Base-by-base conservation (phyloP, 208 protist genomes). In the Leishmania braziliensis region DNA sequence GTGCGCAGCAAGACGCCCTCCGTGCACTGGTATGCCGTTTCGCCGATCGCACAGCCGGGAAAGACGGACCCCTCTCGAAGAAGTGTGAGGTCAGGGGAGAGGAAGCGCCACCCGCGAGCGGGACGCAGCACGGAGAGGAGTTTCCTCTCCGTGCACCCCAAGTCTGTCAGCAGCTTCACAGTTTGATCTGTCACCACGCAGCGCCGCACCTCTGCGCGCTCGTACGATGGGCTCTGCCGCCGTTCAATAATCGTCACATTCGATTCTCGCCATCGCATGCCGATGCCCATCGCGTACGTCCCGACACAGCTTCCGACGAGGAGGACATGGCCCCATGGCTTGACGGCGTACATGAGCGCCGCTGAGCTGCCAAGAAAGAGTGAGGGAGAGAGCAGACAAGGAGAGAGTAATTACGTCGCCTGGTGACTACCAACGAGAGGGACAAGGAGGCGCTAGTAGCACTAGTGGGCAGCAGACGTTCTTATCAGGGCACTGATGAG, bases 241-340 rank as follows among this genome's bases (percentile, higher is more conserved):
- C 84, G 91, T 77, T 97, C 92, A 23, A 97, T 76, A 53, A 97
- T 84, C 16, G 81, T 90, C 29, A 94, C 91, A 70, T 88, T 92
- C 29, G 92, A 93, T 83, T 97, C 93, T 39, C 92, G 82, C 92
- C 93, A 97, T 12, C 91, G 91, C 93, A 97, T 97, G 54, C 93
- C 93, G 71, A 97, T 90, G 6, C 93, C 93, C 88, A 97, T 90
- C 16, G 92, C 86, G 82, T 95, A 95, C 23, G 86, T 88, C 36
- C 86, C 93, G 26, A 97, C 80, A 74, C 83, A 86, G 81, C 89
- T 81, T 39, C 93, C 93, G 16, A 97, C 85, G 33, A 95, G 87
- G 53, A 89, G 63, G n/a, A 92, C 91, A 70, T 95, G 84, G 26
- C 92, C 93, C 92, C 93, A 97, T 80, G 93, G 92, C 68, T 97